phyloP scores from a whole-genome alignment of 139 green algal genomes.

The Zygnema cylindricum region DNA sequence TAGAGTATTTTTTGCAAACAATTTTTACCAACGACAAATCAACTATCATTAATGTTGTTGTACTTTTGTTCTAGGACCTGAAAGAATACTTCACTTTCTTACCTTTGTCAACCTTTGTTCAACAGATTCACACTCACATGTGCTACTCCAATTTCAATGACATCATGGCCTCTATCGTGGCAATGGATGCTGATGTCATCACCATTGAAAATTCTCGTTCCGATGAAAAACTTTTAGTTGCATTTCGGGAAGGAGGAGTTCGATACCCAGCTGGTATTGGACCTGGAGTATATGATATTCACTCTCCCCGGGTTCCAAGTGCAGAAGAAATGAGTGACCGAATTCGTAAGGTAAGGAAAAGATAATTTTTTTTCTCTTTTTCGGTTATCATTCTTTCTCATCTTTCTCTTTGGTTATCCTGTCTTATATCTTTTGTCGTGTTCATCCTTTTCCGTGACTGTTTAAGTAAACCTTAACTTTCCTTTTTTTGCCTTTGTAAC shows the following conservation, averaged over 20 bases:
- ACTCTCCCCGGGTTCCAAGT: constrained; percentile 79
- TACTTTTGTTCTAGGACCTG: too few relatives aligned
- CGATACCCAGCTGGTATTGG: constrained; percentile 80
- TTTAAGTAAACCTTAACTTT: too few relatives aligned
- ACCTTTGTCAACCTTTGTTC: not conserved
- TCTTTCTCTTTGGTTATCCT: too few relatives aligned
- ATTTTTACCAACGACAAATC: too few relatives aligned
- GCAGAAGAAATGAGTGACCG: constrained; percentile 71
- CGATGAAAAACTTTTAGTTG: constrained; percentile 80
- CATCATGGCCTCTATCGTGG: constrained; percentile 82
- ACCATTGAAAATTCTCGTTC: constrained; percentile 92
- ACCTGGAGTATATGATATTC: constrained; percentile 89
- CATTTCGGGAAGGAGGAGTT: constrained; percentile 68
- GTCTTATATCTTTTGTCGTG: too few relatives aligned
- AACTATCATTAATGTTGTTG: too few relatives aligned
- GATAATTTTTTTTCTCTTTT: not conserved
- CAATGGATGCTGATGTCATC: constrained; percentile 84
- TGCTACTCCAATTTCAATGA: constrained; percentile 92
- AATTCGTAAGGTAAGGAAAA: constrained; percentile 21
- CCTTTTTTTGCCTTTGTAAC: too few relatives aligned
- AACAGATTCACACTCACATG: constrained; percentile 88
- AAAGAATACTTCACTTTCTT: too few relatives aligned
- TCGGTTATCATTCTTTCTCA: too few relatives aligned
- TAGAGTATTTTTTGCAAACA: too few relatives aligned
- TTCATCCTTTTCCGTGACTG: too few relatives aligned